phyloP scores from a whole-genome alignment of 176 grass and related monocot genomes.

The Oropetium thomaeum region DNA sequence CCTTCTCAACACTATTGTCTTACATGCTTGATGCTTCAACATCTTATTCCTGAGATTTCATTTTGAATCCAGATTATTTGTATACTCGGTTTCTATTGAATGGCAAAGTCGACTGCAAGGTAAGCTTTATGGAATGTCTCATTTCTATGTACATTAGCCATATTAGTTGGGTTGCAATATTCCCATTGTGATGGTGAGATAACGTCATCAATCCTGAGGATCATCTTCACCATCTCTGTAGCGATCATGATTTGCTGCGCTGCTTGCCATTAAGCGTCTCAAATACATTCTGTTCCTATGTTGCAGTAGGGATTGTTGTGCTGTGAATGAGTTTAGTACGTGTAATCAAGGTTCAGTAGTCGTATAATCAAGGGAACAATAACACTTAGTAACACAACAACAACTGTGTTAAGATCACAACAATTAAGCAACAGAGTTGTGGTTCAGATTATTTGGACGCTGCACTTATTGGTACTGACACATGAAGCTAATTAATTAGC shows the following conservation, averaged over 20 bases:
- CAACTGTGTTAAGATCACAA: too few relatives aligned
- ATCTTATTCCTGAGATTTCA: conserved; percentile 23
- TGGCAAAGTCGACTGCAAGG: conserved; percentile 85
- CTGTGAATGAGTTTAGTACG: conserved; percentile 15
- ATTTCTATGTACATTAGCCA: too few relatives aligned
- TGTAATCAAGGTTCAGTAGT: conserved; percentile 10
- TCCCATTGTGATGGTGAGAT: conserved; percentile 46
- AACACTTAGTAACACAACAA: not conserved
- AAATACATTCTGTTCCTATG: conserved; percentile 64
- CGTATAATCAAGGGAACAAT: not conserved
- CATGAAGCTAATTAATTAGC: too few relatives aligned
- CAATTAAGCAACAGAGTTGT: not conserved
- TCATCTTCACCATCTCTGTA: conserved; percentile 82
- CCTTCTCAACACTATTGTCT: not conserved
- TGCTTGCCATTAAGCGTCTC: conserved; percentile 80
- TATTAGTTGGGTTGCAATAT: too few relatives aligned
- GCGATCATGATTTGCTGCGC: conserved; percentile 66
- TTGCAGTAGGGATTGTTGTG: conserved; percentile 58
- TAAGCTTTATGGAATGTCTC: conserved; percentile 23
- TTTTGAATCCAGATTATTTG: conserved; percentile 69
- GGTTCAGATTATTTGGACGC: too few relatives aligned
- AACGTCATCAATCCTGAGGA: conserved; percentile 76
- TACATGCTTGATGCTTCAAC: conserved; percentile 24
- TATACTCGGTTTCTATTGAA: conserved; percentile 93
- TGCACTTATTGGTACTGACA: too few relatives aligned